phyloP scores from a whole-genome alignment of 257 asterid genomes.

The Scutellaria baicalensis region DNA sequence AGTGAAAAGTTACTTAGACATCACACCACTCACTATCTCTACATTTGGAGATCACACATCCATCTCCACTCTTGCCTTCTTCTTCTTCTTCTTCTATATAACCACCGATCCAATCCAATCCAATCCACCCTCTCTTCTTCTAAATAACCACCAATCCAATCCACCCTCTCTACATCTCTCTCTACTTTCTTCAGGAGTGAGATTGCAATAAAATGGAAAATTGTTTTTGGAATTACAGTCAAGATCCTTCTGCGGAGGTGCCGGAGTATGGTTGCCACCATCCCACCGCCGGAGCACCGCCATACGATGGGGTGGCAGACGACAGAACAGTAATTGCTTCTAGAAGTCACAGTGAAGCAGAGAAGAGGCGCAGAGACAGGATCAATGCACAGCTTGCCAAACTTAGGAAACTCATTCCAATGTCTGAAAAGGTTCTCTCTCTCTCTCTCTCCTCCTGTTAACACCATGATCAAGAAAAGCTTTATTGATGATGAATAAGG shows the following conservation, averaged over 20 bases:
- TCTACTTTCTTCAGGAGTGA: neutral
- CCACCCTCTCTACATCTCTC: neutral
- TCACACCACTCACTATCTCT: constrained; percentile 45
- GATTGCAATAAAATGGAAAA: constrained; percentile 33
- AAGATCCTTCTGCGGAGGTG: constrained; percentile 5
- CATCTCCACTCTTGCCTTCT: neutral
- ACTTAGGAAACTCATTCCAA: constrained; percentile 72
- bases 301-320: constrained; percentile 22
- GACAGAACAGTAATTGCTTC: constrained; percentile 31
- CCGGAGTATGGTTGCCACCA: constrained; percentile 18
- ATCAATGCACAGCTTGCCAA: constrained; percentile 76
- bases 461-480: too few species aligned
- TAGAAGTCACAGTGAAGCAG: constrained; percentile 82
- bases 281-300: constrained; percentile 14
- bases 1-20: constrained; percentile 24
- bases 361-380: constrained; percentile 80
- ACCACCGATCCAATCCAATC: neutral
- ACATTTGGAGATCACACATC: constrained; percentile 33
- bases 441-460: neutral
- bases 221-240: constrained; percentile 17
- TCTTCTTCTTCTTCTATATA: neutral
- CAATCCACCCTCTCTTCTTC: neutral
- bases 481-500: too few species aligned
- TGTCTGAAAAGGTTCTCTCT: constrained; percentile 57
- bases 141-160: neutral